Evolutionary conservation across 495 filamentous ascomycete genomes (phyloP).

Genomic region (Chaetomium fimeti): DNA sequence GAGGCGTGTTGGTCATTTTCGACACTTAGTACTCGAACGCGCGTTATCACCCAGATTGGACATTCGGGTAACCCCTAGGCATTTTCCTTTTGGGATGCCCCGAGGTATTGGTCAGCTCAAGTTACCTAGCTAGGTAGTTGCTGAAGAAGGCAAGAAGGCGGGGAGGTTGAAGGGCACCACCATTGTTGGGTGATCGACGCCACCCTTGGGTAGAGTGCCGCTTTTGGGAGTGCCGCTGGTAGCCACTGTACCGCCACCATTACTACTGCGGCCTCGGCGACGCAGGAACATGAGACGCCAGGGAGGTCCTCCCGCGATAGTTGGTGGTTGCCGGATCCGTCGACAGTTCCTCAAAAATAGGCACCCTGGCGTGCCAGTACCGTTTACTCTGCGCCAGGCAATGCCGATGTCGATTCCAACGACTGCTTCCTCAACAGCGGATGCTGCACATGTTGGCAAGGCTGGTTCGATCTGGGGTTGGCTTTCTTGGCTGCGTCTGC

Average conservation of each 20-base stretch:
- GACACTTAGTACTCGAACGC: no score
- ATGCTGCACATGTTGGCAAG: no score
- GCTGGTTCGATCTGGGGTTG: no score
- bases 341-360: not conserved
- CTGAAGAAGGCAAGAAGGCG: not conserved
- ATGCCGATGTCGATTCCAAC: no score
- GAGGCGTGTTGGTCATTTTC: not conserved
- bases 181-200: not conserved
- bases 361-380: no score
- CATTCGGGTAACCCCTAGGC: no score
- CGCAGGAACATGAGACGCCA: conserved; percentile 3
- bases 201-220: not conserved
- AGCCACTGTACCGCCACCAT: not conserved
- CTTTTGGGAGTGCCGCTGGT: not conserved
- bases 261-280: not conserved
- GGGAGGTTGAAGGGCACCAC: not conserved
- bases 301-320: not conserved
- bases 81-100: not conserved
- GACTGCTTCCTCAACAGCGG: no score
- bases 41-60: not conserved
- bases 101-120: no score
- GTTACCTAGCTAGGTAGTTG: not conserved
- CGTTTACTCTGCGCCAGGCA: no score
- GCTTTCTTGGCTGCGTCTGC: not conserved
- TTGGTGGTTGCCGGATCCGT: not conserved